These are phyloP conservation scores for Ilyonectria mors-panacis DNA, from an alignment of 2,329 filamentous ascomycete species.

Conservation along the genomic window DNA sequence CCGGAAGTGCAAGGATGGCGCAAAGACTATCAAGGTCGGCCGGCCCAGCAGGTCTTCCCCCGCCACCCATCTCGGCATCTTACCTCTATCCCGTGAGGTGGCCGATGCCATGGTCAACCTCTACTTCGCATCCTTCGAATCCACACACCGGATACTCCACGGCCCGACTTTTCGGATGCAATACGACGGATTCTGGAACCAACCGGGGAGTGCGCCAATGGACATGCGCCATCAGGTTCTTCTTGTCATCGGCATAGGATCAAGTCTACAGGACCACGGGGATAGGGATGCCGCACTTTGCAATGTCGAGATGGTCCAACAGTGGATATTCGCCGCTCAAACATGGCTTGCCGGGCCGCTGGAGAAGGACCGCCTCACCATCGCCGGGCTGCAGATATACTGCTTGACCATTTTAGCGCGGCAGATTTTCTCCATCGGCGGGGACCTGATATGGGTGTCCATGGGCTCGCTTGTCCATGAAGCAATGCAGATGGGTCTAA, in stretches of 20 bases:
- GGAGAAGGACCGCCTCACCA: constrained; percentile 51
- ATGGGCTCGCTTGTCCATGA: constrained; percentile 57
- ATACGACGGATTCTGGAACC: constrained; percentile 63
- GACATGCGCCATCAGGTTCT: constrained; percentile 54
- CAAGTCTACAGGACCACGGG: constrained; percentile 49
- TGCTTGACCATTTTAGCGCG: constrained; percentile 57
- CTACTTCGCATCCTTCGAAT: constrained; percentile 67
- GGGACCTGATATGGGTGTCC: constrained; percentile 59
- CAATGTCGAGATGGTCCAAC: constrained; percentile 44
- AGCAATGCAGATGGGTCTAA: constrained; percentile 63
- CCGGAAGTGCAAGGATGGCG: constrained; percentile 11
- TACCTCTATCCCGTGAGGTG: constrained; percentile 49
- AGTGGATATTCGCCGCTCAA: constrained; percentile 60
- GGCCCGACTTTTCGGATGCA: constrained; percentile 65
- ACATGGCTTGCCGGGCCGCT: constrained; percentile 58
- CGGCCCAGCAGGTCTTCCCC: constrained; percentile 11
- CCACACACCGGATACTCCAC: constrained; percentile 67
- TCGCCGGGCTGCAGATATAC: constrained; percentile 57
- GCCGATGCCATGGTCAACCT: constrained; percentile 59
- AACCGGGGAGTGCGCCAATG: constrained; percentile 43
- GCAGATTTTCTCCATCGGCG: constrained; percentile 59
- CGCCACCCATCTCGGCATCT: not conserved
- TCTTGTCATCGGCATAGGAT: constrained; percentile 59
- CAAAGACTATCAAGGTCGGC: constrained; percentile 10
- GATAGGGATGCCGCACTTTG: constrained; percentile 45